Percentiles rank a stretch among this genome's conserved stretches.
Conservation (phyloP, 305 asterid species). For the Ilex paraguariensis region DNA sequence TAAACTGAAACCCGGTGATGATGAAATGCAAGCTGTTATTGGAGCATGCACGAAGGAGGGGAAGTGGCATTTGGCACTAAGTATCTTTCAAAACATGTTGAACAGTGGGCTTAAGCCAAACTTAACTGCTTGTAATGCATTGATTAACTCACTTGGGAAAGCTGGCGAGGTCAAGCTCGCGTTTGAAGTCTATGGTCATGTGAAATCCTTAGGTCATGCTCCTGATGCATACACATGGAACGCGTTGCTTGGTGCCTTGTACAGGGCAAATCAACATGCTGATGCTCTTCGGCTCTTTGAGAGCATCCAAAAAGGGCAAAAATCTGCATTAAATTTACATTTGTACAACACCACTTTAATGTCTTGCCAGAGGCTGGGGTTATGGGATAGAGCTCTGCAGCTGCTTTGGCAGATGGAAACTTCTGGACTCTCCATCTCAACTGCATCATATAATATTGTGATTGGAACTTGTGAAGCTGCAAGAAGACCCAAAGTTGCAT, state of each 20-base stretch:
- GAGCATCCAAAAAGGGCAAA: conserved; percentile 38
- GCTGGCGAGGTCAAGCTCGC: conserved; percentile 62
- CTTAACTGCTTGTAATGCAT: conserved; percentile 56
- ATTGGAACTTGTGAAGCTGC: conserved; percentile 93
- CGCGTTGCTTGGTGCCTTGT: conserved; percentile 72
- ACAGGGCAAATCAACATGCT: conserved; percentile 46
- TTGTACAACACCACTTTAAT: conserved; percentile 64
- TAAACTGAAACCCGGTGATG: conserved; percentile 47
- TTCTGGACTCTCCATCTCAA: conserved; percentile 44
- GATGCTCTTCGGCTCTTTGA: conserved; percentile 70
- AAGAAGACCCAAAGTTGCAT: conserved; percentile 65
- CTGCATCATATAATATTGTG: conserved; percentile 73
- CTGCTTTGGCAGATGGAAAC: conserved; percentile 80
- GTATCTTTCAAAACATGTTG: conserved; percentile 48
- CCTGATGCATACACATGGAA: conserved; percentile 94
- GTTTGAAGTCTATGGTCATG: conserved; percentile 48
- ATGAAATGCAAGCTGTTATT: conserved; percentile 72
- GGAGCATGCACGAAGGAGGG: conserved; percentile 93
- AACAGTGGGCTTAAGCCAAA: conserved; percentile 55
- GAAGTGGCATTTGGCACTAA: conserved; percentile 61
- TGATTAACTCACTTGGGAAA: conserved; percentile 74
- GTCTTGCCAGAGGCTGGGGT: conserved; percentile 73
- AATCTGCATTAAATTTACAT: conserved; percentile 42
- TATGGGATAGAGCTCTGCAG: conserved; percentile 79
- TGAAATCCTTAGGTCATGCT: conserved; percentile 56